A percentile compares a stretch with the other conserved stretches of the same genome.
Conservation (phyloP, 164 flowering plant species). For the Malania oleifera region DNA sequence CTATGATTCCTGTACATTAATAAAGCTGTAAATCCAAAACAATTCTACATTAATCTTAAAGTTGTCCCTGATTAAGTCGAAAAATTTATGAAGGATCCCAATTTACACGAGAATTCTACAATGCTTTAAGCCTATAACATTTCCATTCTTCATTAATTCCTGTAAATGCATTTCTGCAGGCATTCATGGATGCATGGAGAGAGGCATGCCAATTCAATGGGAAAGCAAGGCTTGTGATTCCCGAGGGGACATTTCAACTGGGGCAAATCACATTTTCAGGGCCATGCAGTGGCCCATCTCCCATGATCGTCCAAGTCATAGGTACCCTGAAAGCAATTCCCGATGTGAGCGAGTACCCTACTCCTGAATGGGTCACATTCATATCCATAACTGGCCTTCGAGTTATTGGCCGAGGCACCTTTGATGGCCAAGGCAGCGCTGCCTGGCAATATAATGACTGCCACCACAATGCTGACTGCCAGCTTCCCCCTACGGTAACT, state of each 20-base stretch:
- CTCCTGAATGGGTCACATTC: conserved; percentile 33
- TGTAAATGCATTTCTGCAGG: no score
- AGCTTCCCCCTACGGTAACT: conserved; percentile 39
- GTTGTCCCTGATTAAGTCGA: no score
- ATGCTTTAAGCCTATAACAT: no score
- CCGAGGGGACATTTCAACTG: conserved; percentile 29
- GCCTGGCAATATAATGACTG: conserved; percentile 39
- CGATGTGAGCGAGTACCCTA: conserved; percentile 24
- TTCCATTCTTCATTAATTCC: no score
- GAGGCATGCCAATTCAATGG: conserved; percentile 41
- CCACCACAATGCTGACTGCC: conserved; percentile 12
- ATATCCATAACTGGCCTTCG: conserved; percentile 29
- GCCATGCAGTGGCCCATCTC: conserved; percentile 37
- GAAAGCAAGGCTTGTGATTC: conserved; percentile 35
- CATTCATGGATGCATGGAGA: conserved; percentile 35
- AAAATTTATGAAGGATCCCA: no score
- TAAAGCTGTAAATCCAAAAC: no score
- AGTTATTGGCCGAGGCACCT: conserved; percentile 38
- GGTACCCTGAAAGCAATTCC: conserved; percentile 35
- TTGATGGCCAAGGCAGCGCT: conserved; percentile 43
- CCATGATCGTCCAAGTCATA: conserved; percentile 27
- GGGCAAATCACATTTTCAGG: conserved; percentile 34
- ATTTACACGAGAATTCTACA: no score
- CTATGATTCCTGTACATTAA: no score
- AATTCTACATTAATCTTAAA: no score